phyloP scores from a whole-genome alignment of 352 stramenopile species.

The Phytopythium cucurbitacearum region DNA sequence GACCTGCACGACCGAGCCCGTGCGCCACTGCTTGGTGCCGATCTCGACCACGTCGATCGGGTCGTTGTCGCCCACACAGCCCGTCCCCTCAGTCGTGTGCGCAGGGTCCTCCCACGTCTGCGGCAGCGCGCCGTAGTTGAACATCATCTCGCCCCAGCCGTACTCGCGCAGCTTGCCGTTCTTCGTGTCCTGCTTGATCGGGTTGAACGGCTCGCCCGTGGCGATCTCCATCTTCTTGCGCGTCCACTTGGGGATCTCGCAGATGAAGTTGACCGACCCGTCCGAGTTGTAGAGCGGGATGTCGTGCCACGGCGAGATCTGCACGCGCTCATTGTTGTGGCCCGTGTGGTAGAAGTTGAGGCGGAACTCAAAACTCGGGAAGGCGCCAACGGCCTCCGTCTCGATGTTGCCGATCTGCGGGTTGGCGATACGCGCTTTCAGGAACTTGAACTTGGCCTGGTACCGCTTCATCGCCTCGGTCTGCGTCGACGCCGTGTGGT shows the following conservation, averaged over 20 bases:
- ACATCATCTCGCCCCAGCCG: slow-evolving; percentile 95
- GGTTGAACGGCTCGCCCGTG: slow-evolving; percentile 94
- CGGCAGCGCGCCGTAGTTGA: slow-evolving; percentile 99
- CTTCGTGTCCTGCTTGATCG: slow-evolving; percentile 99
- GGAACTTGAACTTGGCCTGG: slow-evolving; percentile 88
- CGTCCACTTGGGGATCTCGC: slow-evolving; percentile 98
- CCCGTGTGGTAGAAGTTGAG: slow-evolving; percentile 89
- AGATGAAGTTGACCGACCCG: slow-evolving; percentile 87
- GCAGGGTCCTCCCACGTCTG: slow-evolving; percentile 99
- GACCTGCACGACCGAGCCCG: slow-evolving; percentile 94
- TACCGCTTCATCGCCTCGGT: slow-evolving; percentile 82
- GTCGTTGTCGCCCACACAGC: slow-evolving; percentile 94
- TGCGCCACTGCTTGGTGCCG: slow-evolving; percentile 90
- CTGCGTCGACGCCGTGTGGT: slow-evolving; percentile 60
- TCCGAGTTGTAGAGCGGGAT: slow-evolving; percentile 93
- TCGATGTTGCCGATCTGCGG: slow-evolving; percentile 77
- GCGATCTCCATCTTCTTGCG: slow-evolving; percentile 99
- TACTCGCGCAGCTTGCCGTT: slow-evolving; percentile 97
- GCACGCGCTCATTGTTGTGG: slow-evolving; percentile 58
- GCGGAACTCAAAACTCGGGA: slow-evolving; percentile 86
- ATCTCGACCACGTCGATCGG: slow-evolving; percentile 99
- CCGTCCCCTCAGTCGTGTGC: slow-evolving; percentile 79
- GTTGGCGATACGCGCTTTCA: slow-evolving; percentile 85
- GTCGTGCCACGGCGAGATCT: slow-evolving; percentile 98
- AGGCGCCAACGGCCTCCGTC: slow-evolving; percentile 70